Conservation (phyloP, 331 rosid species). For the Rosa hybrid region DNA sequence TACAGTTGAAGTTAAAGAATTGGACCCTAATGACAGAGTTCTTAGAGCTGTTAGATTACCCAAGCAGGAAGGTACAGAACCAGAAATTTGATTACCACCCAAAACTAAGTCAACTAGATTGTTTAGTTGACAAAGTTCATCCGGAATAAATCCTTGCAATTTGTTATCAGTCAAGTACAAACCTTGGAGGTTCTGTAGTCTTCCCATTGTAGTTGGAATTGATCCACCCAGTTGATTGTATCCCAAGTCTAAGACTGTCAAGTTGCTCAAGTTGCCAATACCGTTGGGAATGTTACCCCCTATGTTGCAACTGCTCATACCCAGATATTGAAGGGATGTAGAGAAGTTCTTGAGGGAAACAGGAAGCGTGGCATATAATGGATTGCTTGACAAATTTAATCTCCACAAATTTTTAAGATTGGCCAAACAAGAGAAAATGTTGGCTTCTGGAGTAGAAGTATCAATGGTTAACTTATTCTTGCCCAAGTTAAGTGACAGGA, state of each 20-base stretch:
- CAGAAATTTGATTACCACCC: constrained; percentile 2
- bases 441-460: not conserved
- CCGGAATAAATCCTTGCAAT: not conserved
- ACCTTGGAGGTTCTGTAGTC: not conserved
- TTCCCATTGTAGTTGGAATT: constrained; percentile 20
- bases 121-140: constrained; percentile 8
- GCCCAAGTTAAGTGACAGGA: not conserved
- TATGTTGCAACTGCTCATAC: not conserved
- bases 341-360: no score
- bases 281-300: constrained; percentile 3
- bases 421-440: not conserved
- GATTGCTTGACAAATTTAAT: not conserved
- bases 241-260: not conserved
- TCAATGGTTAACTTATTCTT: constrained; percentile 17
- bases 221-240: constrained; percentile 12
- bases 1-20: not conserved
- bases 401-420: not conserved
- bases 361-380: constrained; percentile 13
- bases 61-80: constrained; percentile 9
- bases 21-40: not conserved
- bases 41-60: constrained; percentile 5
- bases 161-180: not conserved
- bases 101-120: not conserved
- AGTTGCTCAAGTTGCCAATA: constrained; percentile 1
- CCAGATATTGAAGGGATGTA: not conserved